These are phyloP conservation scores for Fusarium ambrosium DNA, from an alignment of 2,329 filamentous ascomycete species.

Conservation along the genomic window DNA sequence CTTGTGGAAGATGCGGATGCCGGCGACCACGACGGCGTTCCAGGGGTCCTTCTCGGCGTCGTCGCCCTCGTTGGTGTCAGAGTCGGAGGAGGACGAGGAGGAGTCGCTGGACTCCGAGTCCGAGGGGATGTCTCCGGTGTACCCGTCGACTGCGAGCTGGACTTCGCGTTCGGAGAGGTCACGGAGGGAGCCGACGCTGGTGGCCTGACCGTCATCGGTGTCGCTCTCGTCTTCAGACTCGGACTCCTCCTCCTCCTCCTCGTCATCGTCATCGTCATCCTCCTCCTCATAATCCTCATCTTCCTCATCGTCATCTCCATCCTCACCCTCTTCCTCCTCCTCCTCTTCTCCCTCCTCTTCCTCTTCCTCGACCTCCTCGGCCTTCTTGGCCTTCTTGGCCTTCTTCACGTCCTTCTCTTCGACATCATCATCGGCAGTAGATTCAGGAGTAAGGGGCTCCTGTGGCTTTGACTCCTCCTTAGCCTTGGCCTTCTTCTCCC, in stretches of 20 bases:
- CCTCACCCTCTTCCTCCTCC: not conserved
- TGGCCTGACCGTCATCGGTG: conserved; percentile 43
- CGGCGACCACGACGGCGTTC: conserved; percentile 74
- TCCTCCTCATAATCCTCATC: conserved; percentile 19
- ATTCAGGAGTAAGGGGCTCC: conserved; percentile 40
- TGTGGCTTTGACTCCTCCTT: conserved; percentile 30
- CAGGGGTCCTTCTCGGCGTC: conserved; percentile 70
- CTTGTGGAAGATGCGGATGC: conserved; percentile 72
- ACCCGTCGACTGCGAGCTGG: conserved; percentile 49
- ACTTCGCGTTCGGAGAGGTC: conserved; percentile 58
- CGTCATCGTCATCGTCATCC: conserved; percentile 16
- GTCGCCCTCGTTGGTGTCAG: conserved; percentile 55
- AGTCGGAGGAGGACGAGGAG: not conserved
- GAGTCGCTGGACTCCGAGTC: conserved; percentile 36
- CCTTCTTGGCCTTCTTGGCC: not conserved
- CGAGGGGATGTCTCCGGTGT: conserved; percentile 16
- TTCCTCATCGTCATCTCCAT: conserved; percentile 1
- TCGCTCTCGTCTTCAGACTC: conserved; percentile 38
- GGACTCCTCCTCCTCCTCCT: conserved; percentile 34
- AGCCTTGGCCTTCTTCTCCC: conserved; percentile 14
- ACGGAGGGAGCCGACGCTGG: conserved; percentile 52
- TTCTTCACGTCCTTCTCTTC: conserved; percentile 8
- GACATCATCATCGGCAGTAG: conserved; percentile 17
- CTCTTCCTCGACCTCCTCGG: not conserved
- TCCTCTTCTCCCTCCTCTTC: conserved; percentile 5